A percentile compares a stretch with the other conserved stretches of the same genome.
phyloP scores from a whole-genome alignment of 1,284 basidiomycete genomes.

The Hortiboletus rubellus region DNA sequence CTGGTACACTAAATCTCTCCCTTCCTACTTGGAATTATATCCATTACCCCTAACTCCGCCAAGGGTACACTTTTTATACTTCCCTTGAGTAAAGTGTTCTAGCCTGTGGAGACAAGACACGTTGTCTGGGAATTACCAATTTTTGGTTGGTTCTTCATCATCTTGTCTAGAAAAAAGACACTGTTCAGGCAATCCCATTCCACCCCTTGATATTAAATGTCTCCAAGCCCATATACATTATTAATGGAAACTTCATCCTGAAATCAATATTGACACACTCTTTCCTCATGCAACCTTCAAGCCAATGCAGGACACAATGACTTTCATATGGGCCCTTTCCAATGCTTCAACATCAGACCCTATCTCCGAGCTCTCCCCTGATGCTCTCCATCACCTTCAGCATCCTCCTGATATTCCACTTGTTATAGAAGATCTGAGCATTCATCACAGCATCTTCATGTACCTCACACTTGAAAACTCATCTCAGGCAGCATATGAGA shows the following conservation, averaged over 20 bases:
- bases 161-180: too few relatives aligned
- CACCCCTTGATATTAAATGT: too few relatives aligned
- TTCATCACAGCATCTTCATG: neutral
- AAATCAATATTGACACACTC: neutral
- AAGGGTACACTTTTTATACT: too few relatives aligned
- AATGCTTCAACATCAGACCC: neutral
- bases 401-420: neutral
- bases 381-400: neutral
- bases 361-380: neutral
- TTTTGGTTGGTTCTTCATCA: too few relatives aligned
- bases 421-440: neutral
- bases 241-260: neutral
- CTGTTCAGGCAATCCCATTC: too few relatives aligned
- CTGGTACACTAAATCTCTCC: too few relatives aligned
- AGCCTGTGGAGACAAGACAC: too few relatives aligned
- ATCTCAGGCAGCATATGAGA: slow-evolving; percentile 4
- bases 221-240: neutral
- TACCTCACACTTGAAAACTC: slow-evolving; percentile 8
- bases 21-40: too few relatives aligned
- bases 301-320: slow-evolving; percentile 4
- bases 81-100: too few relatives aligned
- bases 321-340: neutral
- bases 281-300: neutral
- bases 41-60: too few relatives aligned
- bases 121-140: too few relatives aligned